Base-by-base conservation (phyloP, 1,284 basidiomycete species). In the Ceratobasidium sp. region DNA sequence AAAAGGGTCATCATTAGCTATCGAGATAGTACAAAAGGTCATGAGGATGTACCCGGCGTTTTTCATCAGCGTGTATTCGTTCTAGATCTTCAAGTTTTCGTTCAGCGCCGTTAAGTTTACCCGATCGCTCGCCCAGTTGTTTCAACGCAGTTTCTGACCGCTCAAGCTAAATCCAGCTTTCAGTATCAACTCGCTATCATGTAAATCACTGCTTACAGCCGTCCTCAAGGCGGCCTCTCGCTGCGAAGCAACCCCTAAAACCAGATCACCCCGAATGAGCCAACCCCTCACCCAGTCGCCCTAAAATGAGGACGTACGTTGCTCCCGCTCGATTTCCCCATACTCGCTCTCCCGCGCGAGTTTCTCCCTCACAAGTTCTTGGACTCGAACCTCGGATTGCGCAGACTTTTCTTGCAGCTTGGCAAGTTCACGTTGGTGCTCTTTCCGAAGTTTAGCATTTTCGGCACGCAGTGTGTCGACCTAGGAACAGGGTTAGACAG, bases 51-150 rank as follows among this genome's bases (percentile, higher is more conserved):
- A 93, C 93, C 57, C 85, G 78, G 85, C 88, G 90, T 87, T 93
- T 94, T 79, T 88, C 89, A 12, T 93, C 91, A 41, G 86, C 83
- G 80, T 93, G 91, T 33, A 91, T 82, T 77, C 84, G 84, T 83
- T 94, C 91, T 16, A 94, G 83, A 20, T 93, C 90, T 52, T 93
- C 91, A 0, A 94, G 86, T 81, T 91, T 91, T 80, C 87, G 87
- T 82, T 92, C 89, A 10, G 94, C 86, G 20, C 75, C 71, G 27
- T 64, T 68, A 50, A 80, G 71, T 66, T 82, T 81, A n/a, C 78
- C 71, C 20, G 78, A 78, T 12, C 79, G 76, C 77, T 81, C 81
- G 14, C 62, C 30, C 12, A 75, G 23, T 8, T 78, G 68, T 60
- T 79, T 80, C 44, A 77, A 54, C 27, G 69, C 70, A 7, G 74